phyloP scores from a whole-genome alignment of 495 filamentous ascomycete species.

The Antarctomyces pellizariae region DNA sequence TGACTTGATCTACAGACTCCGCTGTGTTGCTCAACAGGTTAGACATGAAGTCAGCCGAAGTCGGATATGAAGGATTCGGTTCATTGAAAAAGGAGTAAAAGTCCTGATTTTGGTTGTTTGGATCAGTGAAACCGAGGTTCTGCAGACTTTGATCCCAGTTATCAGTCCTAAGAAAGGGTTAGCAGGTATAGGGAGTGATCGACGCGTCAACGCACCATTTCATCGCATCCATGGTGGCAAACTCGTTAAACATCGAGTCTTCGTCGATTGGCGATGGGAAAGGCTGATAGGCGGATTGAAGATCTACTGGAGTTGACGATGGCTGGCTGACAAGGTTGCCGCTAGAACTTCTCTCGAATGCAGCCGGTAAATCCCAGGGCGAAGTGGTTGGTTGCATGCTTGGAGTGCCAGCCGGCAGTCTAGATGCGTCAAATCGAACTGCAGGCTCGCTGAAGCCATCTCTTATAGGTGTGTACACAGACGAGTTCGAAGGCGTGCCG shows the following conservation, averaged over 20 bases:
- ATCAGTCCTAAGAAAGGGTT: conserved; percentile 6
- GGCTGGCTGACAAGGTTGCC: conserved; percentile 8
- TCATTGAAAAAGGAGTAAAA: conserved; percentile 31
- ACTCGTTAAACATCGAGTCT: conserved; percentile 37
- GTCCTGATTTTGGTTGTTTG: conserved; percentile 18
- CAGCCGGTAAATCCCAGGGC: too few species aligned
- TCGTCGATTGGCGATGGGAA: conserved; percentile 17
- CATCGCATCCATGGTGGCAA: conserved; percentile 35
- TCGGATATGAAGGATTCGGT: too few species aligned
- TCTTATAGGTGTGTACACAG: too few species aligned
- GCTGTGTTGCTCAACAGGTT: too few species aligned
- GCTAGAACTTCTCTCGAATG: too few species aligned
- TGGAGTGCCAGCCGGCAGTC: too few species aligned
- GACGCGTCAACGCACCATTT: conserved; percentile 23
- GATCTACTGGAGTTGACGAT: conserved; percentile 9
- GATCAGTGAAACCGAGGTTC: conserved; percentile 34
- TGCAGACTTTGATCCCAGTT: conserved; percentile 28
- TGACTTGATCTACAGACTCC: too few species aligned
- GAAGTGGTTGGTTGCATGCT: too few species aligned
- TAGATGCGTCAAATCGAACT: too few species aligned
- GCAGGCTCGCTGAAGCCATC: too few species aligned
- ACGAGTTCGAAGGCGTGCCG: too few species aligned
- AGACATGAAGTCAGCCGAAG: too few species aligned
- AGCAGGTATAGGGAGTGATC: conserved; percentile 7
- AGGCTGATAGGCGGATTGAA: conserved; percentile 5